A percentile compares a stretch with the other conserved stretches of the same genome.
Conservation (phyloP, 371 early-diverging fungal species). For the Smittium mucronatum region DNA sequence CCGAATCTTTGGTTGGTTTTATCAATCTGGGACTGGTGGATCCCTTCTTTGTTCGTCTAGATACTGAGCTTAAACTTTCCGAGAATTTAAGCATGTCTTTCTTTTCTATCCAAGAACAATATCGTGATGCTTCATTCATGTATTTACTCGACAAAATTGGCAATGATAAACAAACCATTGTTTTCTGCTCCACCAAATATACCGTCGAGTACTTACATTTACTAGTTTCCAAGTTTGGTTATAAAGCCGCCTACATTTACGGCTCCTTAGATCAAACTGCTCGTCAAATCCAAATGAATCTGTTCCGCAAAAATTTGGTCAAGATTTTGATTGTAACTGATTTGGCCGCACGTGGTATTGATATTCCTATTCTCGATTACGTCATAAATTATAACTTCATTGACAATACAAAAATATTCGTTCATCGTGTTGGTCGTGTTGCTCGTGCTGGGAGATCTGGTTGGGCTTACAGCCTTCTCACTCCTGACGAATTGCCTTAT, state of each 20-base stretch:
- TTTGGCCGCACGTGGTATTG: slow-evolving; percentile 98
- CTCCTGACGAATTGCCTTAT: slow-evolving; percentile 88
- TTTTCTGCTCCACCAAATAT: slow-evolving; percentile 92
- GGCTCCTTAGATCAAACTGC: slow-evolving; percentile 90
- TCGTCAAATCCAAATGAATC: slow-evolving; percentile 68
- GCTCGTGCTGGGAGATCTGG: slow-evolving; percentile 97
- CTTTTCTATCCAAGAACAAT: slow-evolving; percentile 61
- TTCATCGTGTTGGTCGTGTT: slow-evolving; percentile 98
- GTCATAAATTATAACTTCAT: slow-evolving; percentile 93
- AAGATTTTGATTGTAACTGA: slow-evolving; percentile 97
- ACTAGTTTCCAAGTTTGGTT: slow-evolving; percentile 54
- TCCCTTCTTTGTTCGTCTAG: slow-evolving; percentile 82
- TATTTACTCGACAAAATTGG: slow-evolving; percentile 50
- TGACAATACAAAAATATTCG: slow-evolving; percentile 84
- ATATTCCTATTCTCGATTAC: slow-evolving; percentile 76
- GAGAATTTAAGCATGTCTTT: slow-evolving; percentile 86
- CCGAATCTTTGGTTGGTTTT: slow-evolving; percentile 82
- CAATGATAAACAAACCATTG: slow-evolving; percentile 54
- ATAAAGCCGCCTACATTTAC: slow-evolving; percentile 72
- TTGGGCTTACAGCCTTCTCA: slow-evolving; percentile 92
- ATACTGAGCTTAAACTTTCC: slow-evolving; percentile 85
- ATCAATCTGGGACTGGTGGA: slow-evolving; percentile 91
- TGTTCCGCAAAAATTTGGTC: slow-evolving; percentile 64
- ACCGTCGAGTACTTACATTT: slow-evolving; percentile 86
- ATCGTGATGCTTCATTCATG: slow-evolving; percentile 82